Evolutionary conservation across 192 early-diverging fungal species (phyloP).

Genomic region (Mortierella alpina): DNA sequence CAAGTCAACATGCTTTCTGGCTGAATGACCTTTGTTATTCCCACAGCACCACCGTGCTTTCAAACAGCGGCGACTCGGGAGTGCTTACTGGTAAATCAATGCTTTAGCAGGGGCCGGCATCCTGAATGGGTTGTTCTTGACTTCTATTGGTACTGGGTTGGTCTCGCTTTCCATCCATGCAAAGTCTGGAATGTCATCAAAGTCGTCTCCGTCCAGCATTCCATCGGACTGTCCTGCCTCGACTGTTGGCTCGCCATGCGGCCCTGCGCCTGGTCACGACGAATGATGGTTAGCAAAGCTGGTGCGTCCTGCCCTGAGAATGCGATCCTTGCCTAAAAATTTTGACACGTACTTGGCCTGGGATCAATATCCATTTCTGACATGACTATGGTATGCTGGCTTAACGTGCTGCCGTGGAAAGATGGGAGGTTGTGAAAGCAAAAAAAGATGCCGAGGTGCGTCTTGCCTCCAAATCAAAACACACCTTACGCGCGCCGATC

Average conservation of each 20-base stretch:
- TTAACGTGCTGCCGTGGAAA: background rate
- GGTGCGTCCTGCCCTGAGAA: background rate
- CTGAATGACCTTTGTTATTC: background rate
- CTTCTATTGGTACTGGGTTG: slow-evolving; percentile 16
- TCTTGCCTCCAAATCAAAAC: background rate
- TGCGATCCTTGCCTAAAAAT: slow-evolving; percentile 4
- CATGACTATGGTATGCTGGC: slow-evolving; percentile 1
- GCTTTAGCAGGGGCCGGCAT: background rate
- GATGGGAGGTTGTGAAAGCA: background rate
- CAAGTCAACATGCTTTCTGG: background rate
- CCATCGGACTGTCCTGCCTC: slow-evolving; percentile 29
- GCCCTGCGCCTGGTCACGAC: background rate
- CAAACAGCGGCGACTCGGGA: no score
- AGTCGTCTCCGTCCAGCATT: slow-evolving; percentile 7
- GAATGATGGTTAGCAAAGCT: background rate
- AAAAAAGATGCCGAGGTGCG: background rate
- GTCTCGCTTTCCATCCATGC: slow-evolving; percentile 13
- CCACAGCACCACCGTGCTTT: background rate
- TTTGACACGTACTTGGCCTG: background rate
- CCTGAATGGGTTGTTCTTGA: background rate
- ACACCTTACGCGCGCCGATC: slow-evolving; percentile 2
- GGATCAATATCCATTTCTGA: slow-evolving; percentile 40
- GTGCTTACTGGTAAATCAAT: background rate
- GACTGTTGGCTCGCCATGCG: background rate
- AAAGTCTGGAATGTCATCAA: slow-evolving; percentile 35